Evolutionary conservation across 176 grass and related monocot species (phyloP), one percentile per base, ranked within the genome.

Genomic region (Aechmea fasciata): DNA sequence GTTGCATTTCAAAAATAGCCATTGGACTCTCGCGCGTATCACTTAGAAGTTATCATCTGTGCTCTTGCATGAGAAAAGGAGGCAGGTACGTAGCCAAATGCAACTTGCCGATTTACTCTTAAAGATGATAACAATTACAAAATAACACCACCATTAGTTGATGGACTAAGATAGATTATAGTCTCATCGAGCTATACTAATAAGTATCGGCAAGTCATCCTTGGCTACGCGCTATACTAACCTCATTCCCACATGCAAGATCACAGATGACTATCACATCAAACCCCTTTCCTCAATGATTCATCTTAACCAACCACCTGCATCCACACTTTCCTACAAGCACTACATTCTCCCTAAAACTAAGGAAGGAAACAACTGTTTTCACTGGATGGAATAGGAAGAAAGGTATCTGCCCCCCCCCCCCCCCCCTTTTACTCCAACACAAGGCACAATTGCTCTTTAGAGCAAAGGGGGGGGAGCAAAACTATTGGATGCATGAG

Each of bases 141-240:
- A 13, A 2, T 22, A 19, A 23, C 10, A n/a, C 55, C 10, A n/a
- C 55, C 24, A 13, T 47, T n/a, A 14, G 50, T n/a, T 52, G 50
- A 13, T 33, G 67, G 51, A 24, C 3, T 15, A 49, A 28, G 6
- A 3, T 17, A 28, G 6, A 3, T 17, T 65, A 10, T 0, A 48
- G 59, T 29, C 11, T 14, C 6, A 2, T 22, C 13, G 8, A 20
- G 22, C 5, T 47, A 17, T 47, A 17, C 1, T n/a, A 8, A 11
- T 76, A 18, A 13, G 12, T 17, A 61, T 52, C 89, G 89, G 89
- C 89, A 92, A 92, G 89, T 92, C 89, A 92, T 92, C 89, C 85
- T 92, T 92, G 85, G 85, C 89, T 92, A 87, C 89, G 88, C 71
- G 75, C 67, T 59, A 18, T 65, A 54, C 50, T 67, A 80, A 76